A percentile compares a stretch with the other conserved stretches of the same genome.
These are phyloP conservation scores for Camelina laxa DNA, from an alignment of 345 rosid species.

Conservation along the genomic window DNA sequence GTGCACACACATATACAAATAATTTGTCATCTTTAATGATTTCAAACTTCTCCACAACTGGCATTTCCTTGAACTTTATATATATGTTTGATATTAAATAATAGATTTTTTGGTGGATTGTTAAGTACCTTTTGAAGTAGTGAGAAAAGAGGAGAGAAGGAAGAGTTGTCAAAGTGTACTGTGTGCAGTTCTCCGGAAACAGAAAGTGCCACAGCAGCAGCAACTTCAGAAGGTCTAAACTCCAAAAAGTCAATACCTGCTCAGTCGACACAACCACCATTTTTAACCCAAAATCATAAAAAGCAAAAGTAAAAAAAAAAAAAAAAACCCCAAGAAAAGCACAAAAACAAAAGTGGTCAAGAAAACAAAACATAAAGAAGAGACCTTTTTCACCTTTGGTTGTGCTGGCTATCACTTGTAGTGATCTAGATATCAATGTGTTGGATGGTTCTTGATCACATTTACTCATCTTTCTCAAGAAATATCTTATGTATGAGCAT, in stretches of 20 bases:
- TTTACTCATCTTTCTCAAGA: conserved; percentile 53
- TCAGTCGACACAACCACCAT: conserved; percentile 42
- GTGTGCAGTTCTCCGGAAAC: conserved; percentile 46
- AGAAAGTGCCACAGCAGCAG: conserved; percentile 79
- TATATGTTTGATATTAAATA: background rate
- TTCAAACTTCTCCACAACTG: conserved; percentile 34
- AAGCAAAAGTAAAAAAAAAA: conserved; percentile 15
- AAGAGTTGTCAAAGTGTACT: conserved; percentile 41
- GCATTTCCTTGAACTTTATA: conserved; percentile 31
- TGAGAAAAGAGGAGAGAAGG: conserved; percentile 42
- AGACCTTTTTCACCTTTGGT: conserved; percentile 56
- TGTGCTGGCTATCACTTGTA: conserved; percentile 62
- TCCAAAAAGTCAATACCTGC: conserved; percentile 87
- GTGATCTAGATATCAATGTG: conserved; percentile 52
- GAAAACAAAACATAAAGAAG: conserved; percentile 27
- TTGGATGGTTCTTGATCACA: conserved; percentile 47
- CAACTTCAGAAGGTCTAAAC: conserved; percentile 78
- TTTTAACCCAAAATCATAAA: conserved; percentile 37
- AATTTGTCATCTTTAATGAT: conserved; percentile 27
- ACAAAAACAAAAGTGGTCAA: conserved; percentile 28
- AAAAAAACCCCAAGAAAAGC: background rate
- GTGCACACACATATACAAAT: conserved; percentile 26
- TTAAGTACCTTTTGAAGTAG: conserved; percentile 43
- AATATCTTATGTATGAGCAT: conserved; percentile 60
- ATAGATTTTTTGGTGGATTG: conserved; percentile 14